Conservation (phyloP, 805 yeast genomes). For the Cyberlindnera subsufficiens region DNA sequence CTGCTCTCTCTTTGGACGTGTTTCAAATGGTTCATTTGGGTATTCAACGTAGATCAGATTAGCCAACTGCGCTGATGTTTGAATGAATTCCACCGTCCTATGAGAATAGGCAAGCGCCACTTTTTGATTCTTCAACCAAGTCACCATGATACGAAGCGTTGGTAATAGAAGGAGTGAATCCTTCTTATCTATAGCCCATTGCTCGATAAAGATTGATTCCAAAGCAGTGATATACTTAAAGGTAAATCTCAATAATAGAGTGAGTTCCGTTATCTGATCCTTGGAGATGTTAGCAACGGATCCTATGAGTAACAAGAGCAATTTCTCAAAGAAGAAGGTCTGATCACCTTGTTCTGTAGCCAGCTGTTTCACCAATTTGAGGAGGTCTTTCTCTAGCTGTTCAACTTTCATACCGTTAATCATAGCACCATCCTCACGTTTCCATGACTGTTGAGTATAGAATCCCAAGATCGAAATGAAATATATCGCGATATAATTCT, state of each 20-base stretch:
- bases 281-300: conserved; percentile 26
- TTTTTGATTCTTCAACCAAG: conserved; percentile 53
- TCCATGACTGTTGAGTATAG: conserved; percentile 37
- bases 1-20: conserved; percentile 42
- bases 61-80: conserved; percentile 24
- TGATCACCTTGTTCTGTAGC: conserved; percentile 9
- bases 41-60: conserved; percentile 21
- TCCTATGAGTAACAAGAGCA: conserved; percentile 32
- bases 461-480: conserved; percentile 37
- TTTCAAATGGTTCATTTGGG: conserved; percentile 12
- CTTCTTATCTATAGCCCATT: conserved; percentile 21
- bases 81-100: conserved; percentile 26
- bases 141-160: conserved; percentile 42
- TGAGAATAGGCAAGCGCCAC: conserved; percentile 32
- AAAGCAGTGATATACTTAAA: conserved; percentile 35
- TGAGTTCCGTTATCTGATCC: conserved; percentile 5
- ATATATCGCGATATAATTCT: conserved; percentile 10
- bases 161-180: conserved; percentile 26
- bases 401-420: conserved; percentile 26
- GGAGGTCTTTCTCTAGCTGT: conserved; percentile 28
- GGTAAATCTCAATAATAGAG: conserved; percentile 31
- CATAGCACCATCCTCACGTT: conserved; percentile 18
- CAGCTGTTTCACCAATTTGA: conserved; percentile 18
- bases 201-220: conserved; percentile 25
- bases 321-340: conserved; percentile 23